Conservation (phyloP, 208 protist species). For the Balamuthia mandrillaris region DNA sequence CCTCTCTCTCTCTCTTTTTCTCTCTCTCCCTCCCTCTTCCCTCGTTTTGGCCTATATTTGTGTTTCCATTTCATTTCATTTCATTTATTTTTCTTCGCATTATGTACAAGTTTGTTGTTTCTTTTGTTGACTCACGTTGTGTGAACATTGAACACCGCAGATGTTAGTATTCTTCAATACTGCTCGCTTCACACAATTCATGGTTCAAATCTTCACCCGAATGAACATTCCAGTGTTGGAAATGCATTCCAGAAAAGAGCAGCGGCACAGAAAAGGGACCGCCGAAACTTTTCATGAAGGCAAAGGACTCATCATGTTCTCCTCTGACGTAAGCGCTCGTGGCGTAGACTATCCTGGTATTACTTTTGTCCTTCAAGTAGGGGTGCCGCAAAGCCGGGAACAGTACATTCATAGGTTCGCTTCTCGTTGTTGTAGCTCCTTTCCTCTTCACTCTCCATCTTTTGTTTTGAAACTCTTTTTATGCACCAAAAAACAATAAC, state of each 20-base stretch:
- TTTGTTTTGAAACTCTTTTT: too few species aligned
- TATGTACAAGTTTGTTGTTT: too few species aligned
- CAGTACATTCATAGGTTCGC: neutral
- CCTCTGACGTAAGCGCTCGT: slow-evolving; percentile 98
- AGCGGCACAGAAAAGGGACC: slow-evolving; percentile 95
- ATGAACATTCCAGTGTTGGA: slow-evolving; percentile 97
- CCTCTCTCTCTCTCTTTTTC: too few species aligned
- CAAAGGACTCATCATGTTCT: slow-evolving; percentile 94
- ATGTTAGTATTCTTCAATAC: slow-evolving; percentile 98
- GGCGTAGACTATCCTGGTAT: slow-evolving; percentile 97
- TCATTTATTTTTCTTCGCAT: neutral
- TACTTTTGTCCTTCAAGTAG: slow-evolving; percentile 96
- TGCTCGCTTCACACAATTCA: slow-evolving; percentile 95
- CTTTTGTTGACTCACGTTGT: too few species aligned
- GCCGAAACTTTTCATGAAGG: slow-evolving; percentile 99
- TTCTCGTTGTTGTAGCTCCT: too few species aligned
- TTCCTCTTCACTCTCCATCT: too few species aligned
- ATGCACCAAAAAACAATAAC: too few species aligned
- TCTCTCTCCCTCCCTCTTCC: too few species aligned
- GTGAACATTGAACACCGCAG: too few species aligned
- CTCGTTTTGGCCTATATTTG: slow-evolving; percentile 94
- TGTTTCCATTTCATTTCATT: slow-evolving; percentile 89
- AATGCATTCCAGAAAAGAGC: slow-evolving; percentile 98
- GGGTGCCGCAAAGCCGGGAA: neutral
- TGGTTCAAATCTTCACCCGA: slow-evolving; percentile 96